Base-by-base conservation (phyloP, 306 rosid genomes). In the Trichosanthes cucumerina region DNA sequence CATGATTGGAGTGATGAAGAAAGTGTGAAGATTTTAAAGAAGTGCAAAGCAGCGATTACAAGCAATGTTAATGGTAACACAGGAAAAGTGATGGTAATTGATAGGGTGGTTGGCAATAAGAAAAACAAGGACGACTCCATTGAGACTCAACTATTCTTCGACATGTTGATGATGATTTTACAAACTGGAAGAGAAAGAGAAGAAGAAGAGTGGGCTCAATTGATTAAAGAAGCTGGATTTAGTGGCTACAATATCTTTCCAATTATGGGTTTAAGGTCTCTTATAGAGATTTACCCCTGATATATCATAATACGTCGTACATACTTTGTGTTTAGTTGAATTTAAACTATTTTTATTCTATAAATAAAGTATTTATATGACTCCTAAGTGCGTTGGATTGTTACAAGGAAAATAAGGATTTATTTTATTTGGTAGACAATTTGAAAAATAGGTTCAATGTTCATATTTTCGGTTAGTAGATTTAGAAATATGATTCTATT, bases 251-350 rank as follows among this genome's bases (percentile, higher is more conserved):
- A 86, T 71, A 83, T 86, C 6, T 80, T 65, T 0, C 81, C 89
- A 0, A 73, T 82, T 0, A 52, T 81, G 78, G 89, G 91, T 18
- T 78, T 84, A 19, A 85, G 83, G 77, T 91, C 93, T 26, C 86
- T 91, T 6, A 80, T 89, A 44, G 92, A 88, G 79, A 86, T 88
- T 75, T 89, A 47, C 75, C 91, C 89, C 63, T 90, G 1, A 58
- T 23, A 9, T n/a, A n/a, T n/a, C n/a, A n/a, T n/a, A n/a, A n/a
- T n/a, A n/a, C n/a, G n/a, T n/a, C n/a, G n/a, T n/a, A n/a, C n/a
- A n/a, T n/a, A n/a, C n/a, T n/a, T n/a, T n/a, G n/a, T n/a, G n/a
- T n/a, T n/a, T n/a, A n/a, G n/a, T n/a, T n/a, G n/a, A n/a, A n/a
- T n/a, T n/a, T n/a, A n/a, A n/a, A n/a, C n/a, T n/a, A n/a, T n/a